phyloP scores from a whole-genome alignment of 495 filamentous ascomycete genomes.

The Penicillium argentinense region DNA sequence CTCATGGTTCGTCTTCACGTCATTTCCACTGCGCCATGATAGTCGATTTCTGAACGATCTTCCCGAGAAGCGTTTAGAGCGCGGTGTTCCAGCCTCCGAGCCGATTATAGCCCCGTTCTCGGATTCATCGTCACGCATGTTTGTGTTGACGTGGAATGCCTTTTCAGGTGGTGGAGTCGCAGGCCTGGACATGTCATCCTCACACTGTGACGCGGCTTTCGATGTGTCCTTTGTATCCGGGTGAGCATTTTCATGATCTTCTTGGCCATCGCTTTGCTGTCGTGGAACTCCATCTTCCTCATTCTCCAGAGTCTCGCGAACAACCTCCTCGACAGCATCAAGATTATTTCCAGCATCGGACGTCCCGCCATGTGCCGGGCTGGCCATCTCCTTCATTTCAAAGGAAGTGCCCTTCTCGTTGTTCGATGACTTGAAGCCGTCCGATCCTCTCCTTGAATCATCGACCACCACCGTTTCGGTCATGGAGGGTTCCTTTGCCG shows the following conservation, averaged over 20 bases:
- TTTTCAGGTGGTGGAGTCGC: neutral
- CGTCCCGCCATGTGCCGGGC: conserved; percentile 18
- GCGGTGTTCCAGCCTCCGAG: conserved; percentile 32
- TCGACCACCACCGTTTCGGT: conserved; percentile 33
- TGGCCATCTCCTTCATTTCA: conserved; percentile 37
- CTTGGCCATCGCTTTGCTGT: neutral
- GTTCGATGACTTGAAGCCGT: conserved; percentile 17
- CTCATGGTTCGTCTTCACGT: conserved; percentile 9
- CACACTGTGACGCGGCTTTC: neutral
- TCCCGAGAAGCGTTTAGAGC: conserved; percentile 32
- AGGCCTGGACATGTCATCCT: conserved; percentile 2
- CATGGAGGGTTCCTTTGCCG: conserved; percentile 15
- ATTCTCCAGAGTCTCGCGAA: conserved; percentile 7
- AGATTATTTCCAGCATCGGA: conserved; percentile 26
- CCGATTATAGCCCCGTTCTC: conserved; percentile 39
- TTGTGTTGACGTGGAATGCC: conserved; percentile 7
- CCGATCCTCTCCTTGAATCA: conserved; percentile 28
- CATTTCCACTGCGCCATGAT: conserved; percentile 17
- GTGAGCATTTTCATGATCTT: neutral
- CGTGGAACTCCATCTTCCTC: conserved; percentile 7
- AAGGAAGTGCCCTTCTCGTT: conserved; percentile 34
- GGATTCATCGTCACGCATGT: conserved; percentile 31
- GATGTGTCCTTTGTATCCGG: neutral
- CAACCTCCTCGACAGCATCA: conserved; percentile 25
- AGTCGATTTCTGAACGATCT: conserved; percentile 18